Base-by-base conservation (phyloP, 1,284 basidiomycete species). In the Microbotryum silenes-acaulis region DNA sequence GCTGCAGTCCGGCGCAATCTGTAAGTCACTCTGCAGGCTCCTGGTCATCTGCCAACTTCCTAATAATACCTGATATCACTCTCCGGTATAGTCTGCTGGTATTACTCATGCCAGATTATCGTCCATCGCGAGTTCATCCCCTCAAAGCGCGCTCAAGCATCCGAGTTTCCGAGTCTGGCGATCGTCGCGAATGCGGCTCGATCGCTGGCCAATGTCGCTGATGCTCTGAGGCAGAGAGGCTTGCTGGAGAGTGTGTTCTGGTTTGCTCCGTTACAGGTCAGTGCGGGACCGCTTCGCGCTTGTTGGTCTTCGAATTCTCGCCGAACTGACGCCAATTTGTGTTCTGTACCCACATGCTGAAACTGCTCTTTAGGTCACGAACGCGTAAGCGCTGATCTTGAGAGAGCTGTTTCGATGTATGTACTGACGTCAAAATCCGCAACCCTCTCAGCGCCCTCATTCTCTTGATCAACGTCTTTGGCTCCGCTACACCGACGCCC, bases 381-480 rank as follows among this genome's bases (percentile, higher is more conserved):
- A 53, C 14, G 51, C 37, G 37, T 42, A 18, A 42, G 37, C 16
- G 3, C 12, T 37, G 37, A 16, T 16, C 37, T 42, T 18, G 16
- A 18, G 37, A 4, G 16, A 18, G 16, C 37, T 42, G 14, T 12
- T 42, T 42, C 14, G 16, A 42, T 12, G 16, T 18, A 16, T 42
- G 37, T 42, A 42, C 37, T 42, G 37, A 42, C 37, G 12, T 42
- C 14, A 42, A 18, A 42, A 12, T 18, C 18, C 16, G 37, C 16
- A 12, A 42, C 37, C 6, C 37, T 42, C 37, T 16, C 37, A 42
- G 37, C 0, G 84, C 81, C 0, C 81, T 87, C 59, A 82, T 88
- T 21, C 77, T 89, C 5, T 75, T 89, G 56, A 77, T 89, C 65
- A 85, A 83, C 66, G 83, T 88, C 21, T 89, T 87, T 82, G 83